Evolutionary conservation across 106 monocot genomes (phyloP).

Genomic region (Narthecium ossifragum): DNA sequence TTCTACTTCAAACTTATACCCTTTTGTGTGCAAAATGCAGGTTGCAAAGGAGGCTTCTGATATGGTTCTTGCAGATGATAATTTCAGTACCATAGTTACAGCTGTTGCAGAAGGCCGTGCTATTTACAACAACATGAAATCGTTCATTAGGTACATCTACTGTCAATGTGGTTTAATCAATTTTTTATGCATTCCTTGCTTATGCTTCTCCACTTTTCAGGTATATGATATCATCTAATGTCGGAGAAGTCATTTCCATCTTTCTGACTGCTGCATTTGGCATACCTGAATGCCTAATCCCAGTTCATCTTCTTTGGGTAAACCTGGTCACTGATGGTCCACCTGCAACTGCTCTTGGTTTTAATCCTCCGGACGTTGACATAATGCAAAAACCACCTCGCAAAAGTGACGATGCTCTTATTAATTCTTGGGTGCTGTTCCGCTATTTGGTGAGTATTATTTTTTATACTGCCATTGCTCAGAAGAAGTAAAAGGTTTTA

Average conservation of each 20-base stretch:
- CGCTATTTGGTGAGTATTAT: constrained; percentile 59
- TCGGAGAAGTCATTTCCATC: constrained; percentile 80
- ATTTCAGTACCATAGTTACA: constrained; percentile 61
- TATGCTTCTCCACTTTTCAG: constrained; percentile 14
- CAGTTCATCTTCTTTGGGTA: constrained; percentile 87
- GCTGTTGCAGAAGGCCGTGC: constrained; percentile 59
- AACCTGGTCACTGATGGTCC: constrained; percentile 87
- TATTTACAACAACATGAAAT: constrained; percentile 87
- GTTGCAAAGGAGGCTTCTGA: constrained; percentile 69
- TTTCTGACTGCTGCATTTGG: constrained; percentile 76
- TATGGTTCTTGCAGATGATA: constrained; percentile 59
- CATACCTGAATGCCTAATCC: constrained; percentile 83
- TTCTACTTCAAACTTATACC: background rate
- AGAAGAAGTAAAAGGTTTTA: background rate
- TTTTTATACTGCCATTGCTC: background rate
- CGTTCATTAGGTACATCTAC: constrained; percentile 62
- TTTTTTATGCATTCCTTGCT: background rate
- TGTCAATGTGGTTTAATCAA: background rate
- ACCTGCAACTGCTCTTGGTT: constrained; percentile 82
- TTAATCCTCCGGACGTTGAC: constrained; percentile 68
- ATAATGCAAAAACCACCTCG: constrained; percentile 78
- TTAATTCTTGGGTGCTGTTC: constrained; percentile 76
- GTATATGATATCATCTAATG: constrained; percentile 91
- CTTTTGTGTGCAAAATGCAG: too few species aligned
- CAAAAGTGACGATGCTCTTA: constrained; percentile 57